A percentile compares a stretch with the other conserved stretches of the same genome.
These are phyloP conservation scores for Chalaropsis ovoidea DNA, from an alignment of 2,329 filamentous ascomycete genomes.

Conservation along the genomic window DNA sequence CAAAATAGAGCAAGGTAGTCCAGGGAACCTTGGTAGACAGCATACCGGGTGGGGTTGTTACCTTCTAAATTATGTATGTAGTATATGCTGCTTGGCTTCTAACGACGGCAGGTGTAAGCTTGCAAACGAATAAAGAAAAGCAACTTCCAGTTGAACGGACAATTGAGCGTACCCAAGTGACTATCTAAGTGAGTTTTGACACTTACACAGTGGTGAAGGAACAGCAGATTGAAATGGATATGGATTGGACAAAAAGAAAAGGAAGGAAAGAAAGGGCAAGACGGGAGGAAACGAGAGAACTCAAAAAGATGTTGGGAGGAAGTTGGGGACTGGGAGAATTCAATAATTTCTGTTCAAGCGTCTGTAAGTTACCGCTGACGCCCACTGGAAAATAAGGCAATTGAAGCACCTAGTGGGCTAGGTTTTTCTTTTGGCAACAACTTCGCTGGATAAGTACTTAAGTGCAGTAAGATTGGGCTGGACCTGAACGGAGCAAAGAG, in stretches of 20 bases:
- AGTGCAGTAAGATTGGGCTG: neutral
- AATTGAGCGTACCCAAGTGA: neutral
- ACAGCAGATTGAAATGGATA: conserved; percentile 3
- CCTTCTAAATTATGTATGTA: neutral
- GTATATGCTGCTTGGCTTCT: neutral
- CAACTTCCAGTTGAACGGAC: neutral
- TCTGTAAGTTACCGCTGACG: conserved; percentile 11
- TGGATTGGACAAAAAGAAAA: neutral
- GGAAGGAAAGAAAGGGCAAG: neutral
- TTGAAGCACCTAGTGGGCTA: neutral
- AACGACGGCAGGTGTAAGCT: neutral
- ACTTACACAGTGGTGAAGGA: neutral
- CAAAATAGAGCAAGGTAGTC: neutral
- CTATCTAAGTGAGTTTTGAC: neutral
- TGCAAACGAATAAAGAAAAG: neutral
- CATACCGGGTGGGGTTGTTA: neutral
- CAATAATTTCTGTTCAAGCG: conserved; percentile 15
- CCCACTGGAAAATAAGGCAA: conserved; percentile 8
- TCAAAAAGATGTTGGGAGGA: conserved; percentile 20
- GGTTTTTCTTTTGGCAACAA: conserved; percentile 3
- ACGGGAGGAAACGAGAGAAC: conserved; percentile 5
- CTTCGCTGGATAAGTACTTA: neutral
- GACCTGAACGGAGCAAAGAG: neutral
- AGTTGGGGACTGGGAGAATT: conserved; percentile 11
- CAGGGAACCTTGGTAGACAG: neutral